These are phyloP conservation scores for Carex cristatella DNA, from an alignment of 176 grass and related monocot genomes.

Conservation along the genomic window DNA sequence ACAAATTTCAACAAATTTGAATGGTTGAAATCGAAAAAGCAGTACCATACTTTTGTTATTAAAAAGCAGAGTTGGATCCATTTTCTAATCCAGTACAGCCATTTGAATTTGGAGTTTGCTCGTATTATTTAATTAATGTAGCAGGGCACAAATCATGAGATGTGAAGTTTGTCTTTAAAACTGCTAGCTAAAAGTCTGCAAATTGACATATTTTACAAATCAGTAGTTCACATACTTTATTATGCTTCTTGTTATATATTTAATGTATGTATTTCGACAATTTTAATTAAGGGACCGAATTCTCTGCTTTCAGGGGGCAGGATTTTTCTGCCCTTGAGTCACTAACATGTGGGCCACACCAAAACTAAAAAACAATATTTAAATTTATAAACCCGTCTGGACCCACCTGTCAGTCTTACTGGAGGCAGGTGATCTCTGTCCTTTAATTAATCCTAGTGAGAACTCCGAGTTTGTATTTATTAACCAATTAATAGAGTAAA, in stretches of 20 bases:
- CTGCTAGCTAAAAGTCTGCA: background rate
- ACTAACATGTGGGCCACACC: no score
- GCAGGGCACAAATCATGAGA: background rate
- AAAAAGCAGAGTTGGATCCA: no score
- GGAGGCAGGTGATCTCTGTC: no score
- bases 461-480: background rate
- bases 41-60: no score
- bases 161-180: background rate
- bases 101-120: background rate
- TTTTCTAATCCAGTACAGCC: background rate
- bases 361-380: no score
- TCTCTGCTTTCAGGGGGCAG: no score
- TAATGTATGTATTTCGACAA: background rate
- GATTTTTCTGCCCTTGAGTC: no score
- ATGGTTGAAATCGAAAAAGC: no score
- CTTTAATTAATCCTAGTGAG: background rate
- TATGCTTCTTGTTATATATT: background rate
- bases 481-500: background rate
- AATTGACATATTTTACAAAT: background rate
- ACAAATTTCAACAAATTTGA: no score
- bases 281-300: background rate
- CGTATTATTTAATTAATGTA: background rate
- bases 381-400: no score
- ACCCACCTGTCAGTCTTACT: no score
- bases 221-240: background rate